Conservation (phyloP, 345 rosid genomes). For the Gossypium australe region DNA sequence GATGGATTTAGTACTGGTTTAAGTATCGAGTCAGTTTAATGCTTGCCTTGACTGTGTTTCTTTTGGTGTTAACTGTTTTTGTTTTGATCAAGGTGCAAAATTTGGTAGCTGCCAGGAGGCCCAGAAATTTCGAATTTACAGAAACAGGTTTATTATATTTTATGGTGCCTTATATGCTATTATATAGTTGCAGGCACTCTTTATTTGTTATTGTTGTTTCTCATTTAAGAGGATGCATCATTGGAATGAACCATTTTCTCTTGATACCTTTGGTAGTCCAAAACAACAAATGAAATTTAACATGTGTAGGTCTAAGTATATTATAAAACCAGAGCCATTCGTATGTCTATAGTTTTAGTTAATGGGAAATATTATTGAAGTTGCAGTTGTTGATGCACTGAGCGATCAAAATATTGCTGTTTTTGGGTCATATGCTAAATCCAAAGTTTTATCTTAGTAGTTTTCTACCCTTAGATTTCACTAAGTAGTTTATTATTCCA, state of each 20-base stretch:
- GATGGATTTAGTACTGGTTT: background rate
- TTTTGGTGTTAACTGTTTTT: background rate
- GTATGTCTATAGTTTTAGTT: background rate
- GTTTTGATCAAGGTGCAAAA: conserved; percentile 61
- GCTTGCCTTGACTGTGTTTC: background rate
- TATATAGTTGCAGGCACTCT: background rate
- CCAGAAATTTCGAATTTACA: conserved; percentile 76
- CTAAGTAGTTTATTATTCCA: background rate
- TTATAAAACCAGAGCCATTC: background rate
- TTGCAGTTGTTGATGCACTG: background rate
- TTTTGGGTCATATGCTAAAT: background rate
- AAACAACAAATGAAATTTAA: background rate
- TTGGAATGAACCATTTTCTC: background rate
- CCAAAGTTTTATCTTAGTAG: background rate
- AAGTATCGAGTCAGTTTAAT: background rate
- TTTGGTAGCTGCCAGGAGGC: conserved; percentile 86
- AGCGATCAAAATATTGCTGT: background rate
- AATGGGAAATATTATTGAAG: background rate
- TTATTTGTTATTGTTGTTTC: background rate
- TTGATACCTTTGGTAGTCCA: background rate
- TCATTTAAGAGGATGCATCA: background rate
- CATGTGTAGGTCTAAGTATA: background rate
- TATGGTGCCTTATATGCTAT: background rate
- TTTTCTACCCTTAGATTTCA: background rate
- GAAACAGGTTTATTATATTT: conserved; percentile 51